Evolutionary conservation across 805 yeast genomes (phyloP), one percentile per base, ranked within the genome.

Genomic region (Ogataea trehalophila): DNA sequence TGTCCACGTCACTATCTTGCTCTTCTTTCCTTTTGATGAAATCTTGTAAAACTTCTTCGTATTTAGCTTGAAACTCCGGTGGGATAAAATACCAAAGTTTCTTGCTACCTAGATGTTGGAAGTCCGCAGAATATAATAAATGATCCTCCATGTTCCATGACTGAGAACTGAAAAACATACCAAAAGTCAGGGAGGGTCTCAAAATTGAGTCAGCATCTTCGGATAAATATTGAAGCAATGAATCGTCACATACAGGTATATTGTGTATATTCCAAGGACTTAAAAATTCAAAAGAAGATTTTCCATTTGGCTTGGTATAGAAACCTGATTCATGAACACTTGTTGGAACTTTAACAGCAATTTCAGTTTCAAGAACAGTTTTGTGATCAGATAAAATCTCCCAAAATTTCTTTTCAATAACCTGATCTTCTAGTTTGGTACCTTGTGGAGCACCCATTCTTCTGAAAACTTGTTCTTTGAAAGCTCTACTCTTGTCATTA

Each of bases 51-150:
- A 78, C 58, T 2, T 49, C 43, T 56, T 84, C 87, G 57, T 76
- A 83, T 47, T 73, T 74, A 2, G 62, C 72, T 45, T 73, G 73
- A 44, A 78, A 79, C 55, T 69, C 67, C 15, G 82, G 83, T 0
- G 84, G 76, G n/a, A 85, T 71, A 46, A 81, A 73, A 51, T 79
- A 82, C 87, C 88, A 81, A 17, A 76, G 56, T 56, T 75, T 77
- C 14, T 70, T 57, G 6, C 76, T 76, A 2, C 90, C 91, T 42
- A 70, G 53, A 52, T 79, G 80, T 41, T 74, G 77, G 51, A 73
- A 83, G 56, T 79, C 80, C 29, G 74, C 65, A 11, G 69, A 58
- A 39, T 80, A 79, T 2, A 83, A 61, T 60, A 76, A 78, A 50
- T 79, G 85, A 52, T 84, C 90, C 53, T 79, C 86, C 45, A 73